These are phyloP conservation scores for Epichloe coenophiala DNA, from an alignment of 2,329 filamentous ascomycete genomes.

Conservation along the genomic window DNA sequence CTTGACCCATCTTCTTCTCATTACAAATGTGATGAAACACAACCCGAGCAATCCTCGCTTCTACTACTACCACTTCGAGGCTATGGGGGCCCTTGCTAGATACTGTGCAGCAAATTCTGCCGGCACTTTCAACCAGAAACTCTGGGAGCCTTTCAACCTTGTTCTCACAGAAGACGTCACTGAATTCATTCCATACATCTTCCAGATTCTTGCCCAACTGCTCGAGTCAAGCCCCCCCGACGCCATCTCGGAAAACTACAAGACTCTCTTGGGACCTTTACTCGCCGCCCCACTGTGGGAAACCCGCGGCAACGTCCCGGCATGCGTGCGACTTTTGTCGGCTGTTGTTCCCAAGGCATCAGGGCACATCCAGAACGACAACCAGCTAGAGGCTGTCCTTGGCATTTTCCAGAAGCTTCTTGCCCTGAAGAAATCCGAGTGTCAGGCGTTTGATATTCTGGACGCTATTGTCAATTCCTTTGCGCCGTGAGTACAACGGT, in stretches of 20 bases:
- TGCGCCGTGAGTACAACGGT: slow-evolving; percentile 44
- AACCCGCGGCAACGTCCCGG: slow-evolving; percentile 82
- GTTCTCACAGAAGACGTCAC: slow-evolving; percentile 74
- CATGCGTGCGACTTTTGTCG: slow-evolving; percentile 69
- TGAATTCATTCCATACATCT: slow-evolving; percentile 95
- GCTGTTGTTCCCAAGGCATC: slow-evolving; percentile 71
- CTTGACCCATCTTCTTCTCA: slow-evolving; percentile 72
- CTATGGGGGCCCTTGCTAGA: slow-evolving; percentile 72
- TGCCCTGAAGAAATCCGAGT: slow-evolving; percentile 68
- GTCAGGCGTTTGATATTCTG: slow-evolving; percentile 77
- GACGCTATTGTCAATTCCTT: slow-evolving; percentile 67
- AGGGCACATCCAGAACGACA: slow-evolving; percentile 57
- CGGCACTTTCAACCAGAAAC: slow-evolving; percentile 60
- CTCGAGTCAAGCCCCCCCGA: slow-evolving; percentile 75
- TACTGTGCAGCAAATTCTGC: slow-evolving; percentile 53
- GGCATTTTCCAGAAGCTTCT: slow-evolving; percentile 92
- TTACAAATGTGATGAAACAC: slow-evolving; percentile 80
- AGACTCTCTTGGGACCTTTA: slow-evolving; percentile 62
- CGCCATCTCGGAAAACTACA: slow-evolving; percentile 70
- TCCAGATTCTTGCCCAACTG: slow-evolving; percentile 86
- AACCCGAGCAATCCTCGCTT: slow-evolving; percentile 97
- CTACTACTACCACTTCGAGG: slow-evolving; percentile 98
- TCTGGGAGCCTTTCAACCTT: slow-evolving; percentile 72
- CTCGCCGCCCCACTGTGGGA: slow-evolving; percentile 82
- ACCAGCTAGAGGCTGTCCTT: slow-evolving; percentile 78